Evolutionary conservation across 2,329 filamentous ascomycete genomes (phyloP).

Genomic region (Fusarium neocosmosporiellum): DNA sequence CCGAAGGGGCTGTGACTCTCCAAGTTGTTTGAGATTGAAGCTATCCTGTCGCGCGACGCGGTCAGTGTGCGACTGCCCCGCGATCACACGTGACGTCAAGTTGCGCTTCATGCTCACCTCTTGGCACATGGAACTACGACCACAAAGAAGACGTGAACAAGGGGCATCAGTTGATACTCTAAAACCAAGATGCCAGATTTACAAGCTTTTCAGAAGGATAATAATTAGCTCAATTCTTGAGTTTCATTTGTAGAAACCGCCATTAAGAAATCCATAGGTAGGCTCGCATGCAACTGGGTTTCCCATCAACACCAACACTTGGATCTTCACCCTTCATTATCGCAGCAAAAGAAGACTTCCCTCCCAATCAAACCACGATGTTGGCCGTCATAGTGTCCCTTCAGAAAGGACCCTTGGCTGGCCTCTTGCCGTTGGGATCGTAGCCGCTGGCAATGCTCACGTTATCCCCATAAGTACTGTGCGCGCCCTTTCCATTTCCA

Average conservation of each 20-base stretch:
- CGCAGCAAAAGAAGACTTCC: background rate
- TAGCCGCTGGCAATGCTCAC: conserved; percentile 43
- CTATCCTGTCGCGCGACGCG: conserved; percentile 35
- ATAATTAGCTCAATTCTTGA: background rate
- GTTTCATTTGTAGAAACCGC: background rate
- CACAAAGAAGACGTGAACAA: background rate
- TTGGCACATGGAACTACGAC: background rate
- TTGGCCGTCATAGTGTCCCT: conserved; percentile 5
- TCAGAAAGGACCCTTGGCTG: conserved; percentile 38
- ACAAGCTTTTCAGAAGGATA: background rate
- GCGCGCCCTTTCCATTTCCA: conserved; percentile 34
- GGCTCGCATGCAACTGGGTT: background rate
- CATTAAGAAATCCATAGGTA: background rate
- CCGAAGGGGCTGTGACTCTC: background rate
- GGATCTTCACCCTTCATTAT: conserved; percentile 2
- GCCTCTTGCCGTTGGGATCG: conserved; percentile 48
- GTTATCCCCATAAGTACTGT: conserved; percentile 44
- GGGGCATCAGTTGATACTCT: background rate
- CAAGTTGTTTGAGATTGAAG: conserved; percentile 1
- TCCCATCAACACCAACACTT: background rate
- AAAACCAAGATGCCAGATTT: background rate
- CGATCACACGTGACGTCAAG: conserved; percentile 28
- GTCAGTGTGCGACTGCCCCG: conserved; percentile 32
- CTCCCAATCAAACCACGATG: conserved; percentile 7
- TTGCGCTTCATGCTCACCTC: background rate